These are phyloP conservation scores for Cercophora newfieldiana DNA, from an alignment of 495 filamentous ascomycete species.

Conservation along the genomic window DNA sequence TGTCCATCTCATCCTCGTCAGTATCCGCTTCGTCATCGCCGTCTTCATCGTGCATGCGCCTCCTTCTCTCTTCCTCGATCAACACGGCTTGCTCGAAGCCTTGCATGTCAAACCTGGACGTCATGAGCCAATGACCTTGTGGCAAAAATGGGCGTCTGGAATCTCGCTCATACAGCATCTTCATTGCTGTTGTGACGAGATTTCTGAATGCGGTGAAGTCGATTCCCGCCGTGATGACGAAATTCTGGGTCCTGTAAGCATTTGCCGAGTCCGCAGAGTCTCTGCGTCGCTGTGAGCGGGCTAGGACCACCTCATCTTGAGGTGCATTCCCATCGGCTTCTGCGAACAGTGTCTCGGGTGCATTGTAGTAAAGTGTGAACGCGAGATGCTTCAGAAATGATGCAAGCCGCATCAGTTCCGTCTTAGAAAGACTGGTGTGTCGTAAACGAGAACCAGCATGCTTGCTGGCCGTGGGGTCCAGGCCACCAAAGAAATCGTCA, in stretches of 20 bases:
- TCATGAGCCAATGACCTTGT: conserved; percentile 91
- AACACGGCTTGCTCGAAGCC: conserved; percentile 86
- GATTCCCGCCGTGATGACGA: conserved; percentile 53
- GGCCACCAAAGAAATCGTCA: conserved; percentile 68
- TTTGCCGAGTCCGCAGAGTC: not conserved
- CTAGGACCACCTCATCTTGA: conserved; percentile 3
- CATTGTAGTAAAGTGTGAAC: conserved; percentile 86
- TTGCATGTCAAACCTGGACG: conserved; percentile 84
- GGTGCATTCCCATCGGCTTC: not conserved
- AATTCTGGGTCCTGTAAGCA: not conserved
- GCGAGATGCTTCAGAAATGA: conserved; percentile 90
- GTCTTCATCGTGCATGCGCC: conserved; percentile 58
- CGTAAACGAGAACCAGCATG: conserved; percentile 42
- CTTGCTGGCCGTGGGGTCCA: conserved; percentile 18
- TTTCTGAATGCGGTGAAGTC: conserved; percentile 75
- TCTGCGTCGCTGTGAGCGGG: not conserved
- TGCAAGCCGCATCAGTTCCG: conserved; percentile 71
- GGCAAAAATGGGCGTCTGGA: conserved; percentile 84
- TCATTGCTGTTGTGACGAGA: conserved; percentile 78
- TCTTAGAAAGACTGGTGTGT: conserved; percentile 68
- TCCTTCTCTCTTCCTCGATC: conserved; percentile 79
- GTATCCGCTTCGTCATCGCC: conserved; percentile 50
- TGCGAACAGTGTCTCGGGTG: conserved; percentile 52
- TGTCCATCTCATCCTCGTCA: conserved; percentile 34
- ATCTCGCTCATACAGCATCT: conserved; percentile 91